Base-by-base conservation (phyloP, 345 rosid genomes). In the Iberis pinnata region DNA sequence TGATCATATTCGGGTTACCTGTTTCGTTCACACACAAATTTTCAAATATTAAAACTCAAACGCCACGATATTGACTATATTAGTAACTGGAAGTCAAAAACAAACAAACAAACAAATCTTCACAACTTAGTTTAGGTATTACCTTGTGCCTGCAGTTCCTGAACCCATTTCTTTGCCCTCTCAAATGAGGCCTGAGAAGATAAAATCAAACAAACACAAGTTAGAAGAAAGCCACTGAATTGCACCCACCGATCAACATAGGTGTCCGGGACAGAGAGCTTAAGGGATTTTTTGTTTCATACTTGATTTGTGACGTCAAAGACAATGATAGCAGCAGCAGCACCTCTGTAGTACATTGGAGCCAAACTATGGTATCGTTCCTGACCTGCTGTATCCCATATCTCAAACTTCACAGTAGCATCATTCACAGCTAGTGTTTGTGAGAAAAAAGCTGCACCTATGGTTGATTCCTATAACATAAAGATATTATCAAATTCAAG, bases 301-400 rank as follows among this genome's bases (percentile, higher is more conserved):
- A 35, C 38, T 11, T 9, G 88, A 70, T 92, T 88, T 11, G 98
- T 80, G 60, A 85, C 76, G 51, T 92, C 97, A 64, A 76, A 92
- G 40, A 88, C 98, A 49, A 92, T 85, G 36, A 92, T 68, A 16
- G 97, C 95, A 50, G 95, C 95, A 3, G 89, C 98, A 49, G 97
- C 98, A 64, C 98, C 95, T 49, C 98, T 76, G 55, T 92, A 88
- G 71, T 92, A 85, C 98, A 92, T 92, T 26, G 98, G 98, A 43
- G 98, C 98, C 71, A 92, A 75, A 66, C 98, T 92, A 63, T 88
- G 98, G 57, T 92, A 92, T 24, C 95, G 76, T 79, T 92, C 94
- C 60, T 92, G 98, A 24, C 98, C 98, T 0, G 98, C 98, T 26
- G 98, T 92, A 71, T 92, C 98, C 98, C 98, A 92, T 11, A 92